Evolutionary conservation across 202 grass and related monocot genomes (phyloP).

Genomic region (Alloteropsis angusta): DNA sequence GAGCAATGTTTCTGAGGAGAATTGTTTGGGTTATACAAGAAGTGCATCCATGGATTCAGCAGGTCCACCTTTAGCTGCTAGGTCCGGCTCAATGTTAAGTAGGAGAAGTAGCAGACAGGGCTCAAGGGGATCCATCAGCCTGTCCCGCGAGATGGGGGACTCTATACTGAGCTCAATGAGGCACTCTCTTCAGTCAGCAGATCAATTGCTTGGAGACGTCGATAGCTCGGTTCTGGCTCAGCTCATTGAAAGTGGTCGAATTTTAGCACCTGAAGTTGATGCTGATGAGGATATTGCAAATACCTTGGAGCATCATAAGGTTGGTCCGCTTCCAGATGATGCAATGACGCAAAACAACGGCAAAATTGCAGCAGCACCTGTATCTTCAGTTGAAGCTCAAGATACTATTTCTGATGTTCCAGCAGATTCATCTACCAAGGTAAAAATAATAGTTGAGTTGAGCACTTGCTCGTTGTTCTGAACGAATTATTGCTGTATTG

Average conservation of each 20-base stretch:
- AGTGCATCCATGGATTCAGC: constrained; percentile 34
- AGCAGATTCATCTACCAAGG: constrained; percentile 13
- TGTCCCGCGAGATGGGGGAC: constrained; percentile 49
- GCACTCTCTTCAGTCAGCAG: constrained; percentile 53
- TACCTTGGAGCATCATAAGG: constrained; percentile 17
- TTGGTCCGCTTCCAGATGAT: constrained; percentile 34
- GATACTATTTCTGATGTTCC: constrained; percentile 7
- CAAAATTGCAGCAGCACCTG: background rate
- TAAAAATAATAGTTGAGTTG: constrained; percentile 6
- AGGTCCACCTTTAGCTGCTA: constrained; percentile 24
- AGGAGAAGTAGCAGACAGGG: constrained; percentile 40
- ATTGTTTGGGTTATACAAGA: constrained; percentile 20
- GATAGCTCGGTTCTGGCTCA: constrained; percentile 60
- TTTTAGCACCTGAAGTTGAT: constrained; percentile 25
- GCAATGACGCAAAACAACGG: background rate
- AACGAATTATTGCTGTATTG: background rate
- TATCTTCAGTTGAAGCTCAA: constrained; percentile 7
- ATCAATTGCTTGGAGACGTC: constrained; percentile 45
- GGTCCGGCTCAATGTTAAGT: constrained; percentile 24
- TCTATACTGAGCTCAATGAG: constrained; percentile 62
- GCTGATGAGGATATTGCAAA: constrained; percentile 22
- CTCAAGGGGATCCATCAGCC: constrained; percentile 49
- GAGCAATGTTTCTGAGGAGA: background rate
- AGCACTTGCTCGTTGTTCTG: background rate
- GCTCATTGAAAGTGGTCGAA: constrained; percentile 57